phyloP scores from a whole-genome alignment of 2,329 filamentous ascomycete species.

The Paraphoma chrysanthemicola region DNA sequence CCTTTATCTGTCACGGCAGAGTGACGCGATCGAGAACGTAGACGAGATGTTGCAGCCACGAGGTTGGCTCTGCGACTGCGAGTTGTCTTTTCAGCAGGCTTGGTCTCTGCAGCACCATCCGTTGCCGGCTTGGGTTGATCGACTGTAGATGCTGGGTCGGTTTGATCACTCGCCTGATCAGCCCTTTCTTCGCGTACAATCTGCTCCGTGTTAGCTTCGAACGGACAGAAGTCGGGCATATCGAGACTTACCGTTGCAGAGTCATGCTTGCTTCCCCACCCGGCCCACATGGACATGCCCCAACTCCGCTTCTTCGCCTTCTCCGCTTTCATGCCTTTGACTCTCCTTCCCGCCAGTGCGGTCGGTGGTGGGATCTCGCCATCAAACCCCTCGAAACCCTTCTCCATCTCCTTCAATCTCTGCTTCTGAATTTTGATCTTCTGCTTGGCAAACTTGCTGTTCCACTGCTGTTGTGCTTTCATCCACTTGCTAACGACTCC shows the following conservation, averaged over 20 bases:
- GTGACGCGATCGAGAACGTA: conserved; percentile 38
- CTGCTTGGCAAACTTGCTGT: conserved; percentile 72
- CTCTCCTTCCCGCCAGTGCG: conserved; percentile 76
- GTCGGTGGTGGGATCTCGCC: conserved; percentile 84
- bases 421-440: conserved; percentile 76
- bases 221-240: not conserved
- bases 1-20: conserved; percentile 43
- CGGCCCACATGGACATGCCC: conserved; percentile 82
- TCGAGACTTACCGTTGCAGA: conserved; percentile 66
- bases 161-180: conserved; percentile 26
- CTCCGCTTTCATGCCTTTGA: conserved; percentile 54
- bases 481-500: conserved; percentile 86
- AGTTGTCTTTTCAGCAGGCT: conserved; percentile 3
- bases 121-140: conserved; percentile 4
- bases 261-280: conserved; percentile 91
- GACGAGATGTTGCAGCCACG: conserved; percentile 14
- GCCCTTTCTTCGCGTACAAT: conserved; percentile 44
- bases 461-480: conserved; percentile 73
- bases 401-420: conserved; percentile 73
- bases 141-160: conserved; percentile 37
- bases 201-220: conserved; percentile 17
- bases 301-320: conserved; percentile 71
- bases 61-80: conserved; percentile 14
- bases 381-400: conserved; percentile 72
- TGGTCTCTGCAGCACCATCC: conserved; percentile 46